phyloP scores from a whole-genome alignment of 352 stramenopile genomes.

The Phytophthora pistaciae region DNA sequence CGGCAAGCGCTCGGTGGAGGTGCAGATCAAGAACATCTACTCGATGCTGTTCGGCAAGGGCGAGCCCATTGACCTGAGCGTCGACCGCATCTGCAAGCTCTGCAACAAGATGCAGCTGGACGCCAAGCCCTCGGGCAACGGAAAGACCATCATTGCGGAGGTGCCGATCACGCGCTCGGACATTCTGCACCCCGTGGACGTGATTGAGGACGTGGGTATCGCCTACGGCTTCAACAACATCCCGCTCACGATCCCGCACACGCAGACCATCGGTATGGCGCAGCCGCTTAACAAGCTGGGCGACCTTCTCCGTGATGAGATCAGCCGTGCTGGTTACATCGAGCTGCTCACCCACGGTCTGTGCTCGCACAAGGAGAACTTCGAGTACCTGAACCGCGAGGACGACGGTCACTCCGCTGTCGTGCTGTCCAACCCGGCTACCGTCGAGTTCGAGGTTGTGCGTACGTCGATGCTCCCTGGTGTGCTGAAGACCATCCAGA shows the following conservation, averaged over 20 bases:
- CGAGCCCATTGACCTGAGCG: constrained; percentile 82
- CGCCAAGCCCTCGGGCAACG: constrained; percentile 70
- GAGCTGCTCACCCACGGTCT: constrained; percentile 98
- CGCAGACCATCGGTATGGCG: constrained; percentile 95
- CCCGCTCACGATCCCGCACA: constrained; percentile 94
- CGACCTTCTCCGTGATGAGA: constrained; percentile 98
- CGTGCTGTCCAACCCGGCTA: constrained; percentile 98
- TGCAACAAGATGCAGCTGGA: constrained; percentile 99
- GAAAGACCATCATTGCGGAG: constrained; percentile 89
- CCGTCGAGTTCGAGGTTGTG: constrained; percentile 99
- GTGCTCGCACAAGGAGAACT: constrained; percentile 98
- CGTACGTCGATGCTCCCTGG: constrained; percentile 98
- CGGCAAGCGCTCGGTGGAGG: constrained; percentile 88
- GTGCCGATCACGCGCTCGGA: constrained; percentile 98
- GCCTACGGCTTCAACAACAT: constrained; percentile 99
- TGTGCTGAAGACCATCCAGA: constrained; percentile 98
- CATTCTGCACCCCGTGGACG: constrained; percentile 99
- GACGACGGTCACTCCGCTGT: constrained; percentile 92
- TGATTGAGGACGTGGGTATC: constrained; percentile 99
- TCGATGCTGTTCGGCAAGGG: constrained; percentile 90
- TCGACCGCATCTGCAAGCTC: constrained; percentile 91
- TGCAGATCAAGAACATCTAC: constrained; percentile 88
- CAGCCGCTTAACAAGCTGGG: constrained; percentile 98
- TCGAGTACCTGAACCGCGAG: constrained; percentile 91
- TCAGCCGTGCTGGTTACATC: constrained; percentile 97